A percentile compares a stretch with the other conserved stretches of the same genome.
Conservation (phyloP, 163 green algal genomes). For the Chloromonas sp. region DNA sequence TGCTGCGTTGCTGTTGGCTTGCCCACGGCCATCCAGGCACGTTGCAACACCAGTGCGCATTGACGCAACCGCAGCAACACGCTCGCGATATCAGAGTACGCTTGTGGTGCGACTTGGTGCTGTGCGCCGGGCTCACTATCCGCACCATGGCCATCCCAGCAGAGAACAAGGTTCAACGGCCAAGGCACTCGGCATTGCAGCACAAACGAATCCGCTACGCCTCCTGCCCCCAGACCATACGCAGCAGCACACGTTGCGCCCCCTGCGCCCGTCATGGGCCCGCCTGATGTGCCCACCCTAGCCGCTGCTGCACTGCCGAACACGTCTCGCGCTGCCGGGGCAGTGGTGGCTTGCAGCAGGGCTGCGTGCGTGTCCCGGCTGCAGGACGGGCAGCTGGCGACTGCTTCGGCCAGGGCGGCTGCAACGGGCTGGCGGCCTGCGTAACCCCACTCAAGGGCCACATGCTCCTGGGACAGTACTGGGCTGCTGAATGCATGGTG, state of each 20-base stretch:
- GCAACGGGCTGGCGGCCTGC: neutral
- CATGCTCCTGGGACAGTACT: neutral
- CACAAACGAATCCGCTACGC: conserved; percentile 1
- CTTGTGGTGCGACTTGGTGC: neutral
- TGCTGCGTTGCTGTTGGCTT: neutral
- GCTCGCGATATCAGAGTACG: neutral
- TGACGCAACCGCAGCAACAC: neutral
- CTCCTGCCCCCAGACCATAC: conserved; percentile 1
- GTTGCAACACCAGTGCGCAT: neutral
- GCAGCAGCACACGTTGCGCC: neutral
- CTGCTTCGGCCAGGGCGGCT: neutral
- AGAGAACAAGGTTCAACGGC: neutral
- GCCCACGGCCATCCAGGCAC: neutral
- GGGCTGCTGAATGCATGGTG: neutral
- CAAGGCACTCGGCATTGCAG: neutral
- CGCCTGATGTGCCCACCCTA: neutral
- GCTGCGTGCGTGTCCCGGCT: neutral
- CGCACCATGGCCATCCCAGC: neutral
- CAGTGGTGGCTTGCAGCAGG: neutral
- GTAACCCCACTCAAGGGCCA: neutral
- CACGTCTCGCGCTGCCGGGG: neutral
- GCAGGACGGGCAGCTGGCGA: neutral
- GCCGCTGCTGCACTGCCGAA: neutral
- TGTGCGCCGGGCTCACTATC: neutral
- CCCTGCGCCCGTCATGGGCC: neutral